A percentile compares a stretch with the other conserved stretches of the same genome.
Evolutionary conservation across 1,284 basidiomycete species (phyloP).

Genomic region (Sanghuangporus sanghuang): DNA sequence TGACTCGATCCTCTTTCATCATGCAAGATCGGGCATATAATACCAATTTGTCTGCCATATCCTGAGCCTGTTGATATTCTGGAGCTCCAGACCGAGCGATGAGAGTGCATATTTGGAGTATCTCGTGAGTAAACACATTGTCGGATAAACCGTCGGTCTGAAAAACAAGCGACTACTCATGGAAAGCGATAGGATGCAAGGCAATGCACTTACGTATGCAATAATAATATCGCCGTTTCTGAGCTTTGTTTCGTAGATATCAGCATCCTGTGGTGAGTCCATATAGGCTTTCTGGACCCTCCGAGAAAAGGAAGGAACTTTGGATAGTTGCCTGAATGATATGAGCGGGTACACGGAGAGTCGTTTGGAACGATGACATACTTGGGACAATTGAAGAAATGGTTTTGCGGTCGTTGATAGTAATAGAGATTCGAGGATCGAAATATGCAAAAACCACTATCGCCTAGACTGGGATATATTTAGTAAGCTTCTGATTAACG

Average conservation of each 20-base stretch:
- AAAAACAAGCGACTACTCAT: constrained; percentile 23
- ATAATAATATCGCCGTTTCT: constrained; percentile 72
- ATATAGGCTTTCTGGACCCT: constrained; percentile 42
- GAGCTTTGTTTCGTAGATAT: constrained; percentile 56
- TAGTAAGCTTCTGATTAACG: constrained; percentile 4
- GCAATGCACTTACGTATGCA: constrained; percentile 49
- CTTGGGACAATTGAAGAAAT: constrained; percentile 83
- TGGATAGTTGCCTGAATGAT: constrained; percentile 57
- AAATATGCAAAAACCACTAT: constrained; percentile 81
- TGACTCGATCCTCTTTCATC: constrained; percentile 53
- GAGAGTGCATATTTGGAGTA: constrained; percentile 61
- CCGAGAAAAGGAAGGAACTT: constrained; percentile 46
- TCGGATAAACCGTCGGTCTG: constrained; percentile 86
- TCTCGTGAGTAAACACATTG: constrained; percentile 75
- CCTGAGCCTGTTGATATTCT: constrained; percentile 59
- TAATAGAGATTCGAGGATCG: constrained; percentile 63
- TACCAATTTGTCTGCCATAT: constrained; percentile 67
- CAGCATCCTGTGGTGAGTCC: constrained; percentile 66
- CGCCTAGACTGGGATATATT: constrained; percentile 58
- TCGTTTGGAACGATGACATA: constrained; percentile 27
- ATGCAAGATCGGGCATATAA: constrained; percentile 67
- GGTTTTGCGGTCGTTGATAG: constrained; percentile 62
- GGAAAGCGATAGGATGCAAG: neutral
- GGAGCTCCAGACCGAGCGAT: constrained; percentile 49
- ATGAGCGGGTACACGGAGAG: constrained; percentile 1